Conservation (phyloP, 192 early-diverging fungal genomes). For the Umbelopsis isabellina region DNA sequence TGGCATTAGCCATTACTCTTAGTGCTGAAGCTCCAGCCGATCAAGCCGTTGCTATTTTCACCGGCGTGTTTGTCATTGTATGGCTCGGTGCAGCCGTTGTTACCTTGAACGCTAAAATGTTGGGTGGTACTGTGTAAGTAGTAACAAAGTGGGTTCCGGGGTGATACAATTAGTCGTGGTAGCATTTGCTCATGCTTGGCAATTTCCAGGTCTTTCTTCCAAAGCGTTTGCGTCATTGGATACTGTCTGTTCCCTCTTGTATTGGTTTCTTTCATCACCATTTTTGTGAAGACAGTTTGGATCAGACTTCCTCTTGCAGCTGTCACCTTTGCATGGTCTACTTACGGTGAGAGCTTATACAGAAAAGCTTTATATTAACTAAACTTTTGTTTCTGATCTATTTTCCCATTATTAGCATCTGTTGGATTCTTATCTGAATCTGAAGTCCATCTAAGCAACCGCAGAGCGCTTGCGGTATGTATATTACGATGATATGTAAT, state of each 20-base stretch:
- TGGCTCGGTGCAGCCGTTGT: constrained; percentile 94
- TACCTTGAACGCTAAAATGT: constrained; percentile 93
- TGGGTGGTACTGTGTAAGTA: constrained; percentile 88
- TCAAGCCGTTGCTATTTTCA: constrained; percentile 88
- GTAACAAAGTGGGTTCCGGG: background rate
- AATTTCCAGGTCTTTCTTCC: constrained; percentile 84
- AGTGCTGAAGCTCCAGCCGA: constrained; percentile 74
- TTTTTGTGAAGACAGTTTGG: constrained; percentile 68
- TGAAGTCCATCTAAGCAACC: constrained; percentile 72
- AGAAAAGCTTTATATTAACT: background rate
- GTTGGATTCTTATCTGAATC: constrained; percentile 90
- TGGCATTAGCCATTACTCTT: constrained; percentile 85
- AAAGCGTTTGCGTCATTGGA: constrained; percentile 93
- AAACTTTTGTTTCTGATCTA: background rate
- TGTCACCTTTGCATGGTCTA: constrained; percentile 85
- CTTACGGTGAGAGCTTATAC: constrained; percentile 62
- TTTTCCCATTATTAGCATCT: constrained; percentile 63
- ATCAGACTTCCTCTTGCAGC: constrained; percentile 75
- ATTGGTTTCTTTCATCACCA: constrained; percentile 71
- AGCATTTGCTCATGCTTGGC: background rate
- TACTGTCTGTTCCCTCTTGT: constrained; percentile 97
- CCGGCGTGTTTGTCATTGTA: constrained; percentile 92
- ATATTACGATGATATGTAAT: background rate
- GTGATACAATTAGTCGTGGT: background rate
- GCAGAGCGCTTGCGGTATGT: constrained; percentile 77